A percentile compares a stretch with the other conserved stretches of the same genome.
Conservation (phyloP, 1,284 basidiomycete species). For the Stereum hirsutum region DNA sequence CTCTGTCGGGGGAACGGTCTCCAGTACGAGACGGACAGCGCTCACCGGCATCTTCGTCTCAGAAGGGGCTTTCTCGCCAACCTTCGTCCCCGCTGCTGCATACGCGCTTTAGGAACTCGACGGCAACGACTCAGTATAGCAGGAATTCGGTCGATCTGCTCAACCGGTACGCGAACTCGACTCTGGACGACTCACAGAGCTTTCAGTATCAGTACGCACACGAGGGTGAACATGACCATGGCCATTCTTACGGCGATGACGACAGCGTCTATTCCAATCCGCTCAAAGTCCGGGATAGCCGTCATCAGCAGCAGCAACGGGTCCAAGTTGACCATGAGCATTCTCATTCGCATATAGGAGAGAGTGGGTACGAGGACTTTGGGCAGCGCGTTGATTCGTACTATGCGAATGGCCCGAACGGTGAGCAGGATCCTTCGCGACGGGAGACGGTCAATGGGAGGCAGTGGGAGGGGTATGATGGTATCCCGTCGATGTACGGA, state of each 20-base stretch:
- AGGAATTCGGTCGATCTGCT: conserved; percentile 23
- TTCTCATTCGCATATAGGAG: no score
- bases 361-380: no score
- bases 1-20: not conserved
- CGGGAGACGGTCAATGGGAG: not conserved
- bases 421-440: not conserved
- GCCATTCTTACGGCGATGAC: conserved; percentile 23
- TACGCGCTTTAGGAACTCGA: conserved; percentile 49
- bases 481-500: not conserved
- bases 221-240: conserved; percentile 9
- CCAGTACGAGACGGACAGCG: not conserved
- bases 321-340: not conserved
- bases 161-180: conserved; percentile 12
- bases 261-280: conserved; percentile 29
- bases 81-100: conserved; percentile 55
- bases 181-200: conserved; percentile 4
- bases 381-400: no score
- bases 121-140: conserved; percentile 33
- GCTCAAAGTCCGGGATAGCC: not conserved
- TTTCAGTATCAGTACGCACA: no score
- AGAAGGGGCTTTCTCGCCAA: conserved; percentile 6
- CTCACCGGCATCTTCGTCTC: not conserved
- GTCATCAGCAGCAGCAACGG: not conserved
- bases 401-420: no score
- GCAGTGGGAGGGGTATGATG: not conserved